These are phyloP conservation scores for Hypoxylon sp. DNA, from an alignment of 2,329 filamentous ascomycete species.

Conservation along the genomic window DNA sequence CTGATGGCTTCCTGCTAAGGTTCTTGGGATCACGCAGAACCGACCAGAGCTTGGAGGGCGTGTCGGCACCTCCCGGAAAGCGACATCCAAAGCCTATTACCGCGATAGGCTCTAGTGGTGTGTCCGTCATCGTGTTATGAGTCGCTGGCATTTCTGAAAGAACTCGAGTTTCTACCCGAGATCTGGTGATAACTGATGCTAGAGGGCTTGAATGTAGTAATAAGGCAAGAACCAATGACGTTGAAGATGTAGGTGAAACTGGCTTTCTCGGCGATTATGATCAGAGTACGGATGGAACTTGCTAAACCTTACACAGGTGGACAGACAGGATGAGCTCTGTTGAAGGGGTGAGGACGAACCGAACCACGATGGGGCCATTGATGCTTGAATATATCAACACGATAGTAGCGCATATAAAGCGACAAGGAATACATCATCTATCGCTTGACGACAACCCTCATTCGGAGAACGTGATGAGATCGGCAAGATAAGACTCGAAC, in stretches of 20 bases:
- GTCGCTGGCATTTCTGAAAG: not conserved
- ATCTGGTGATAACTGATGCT: not conserved
- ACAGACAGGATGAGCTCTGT: conserved; percentile 15
- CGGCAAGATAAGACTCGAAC: not conserved
- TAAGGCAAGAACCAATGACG: not conserved
- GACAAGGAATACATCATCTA: not conserved
- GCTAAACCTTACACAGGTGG: not conserved
- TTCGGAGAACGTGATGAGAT: conserved; percentile 4
- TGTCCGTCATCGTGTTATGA: conserved; percentile 3
- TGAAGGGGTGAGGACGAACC: not conserved
- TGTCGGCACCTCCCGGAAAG: conserved; percentile 36
- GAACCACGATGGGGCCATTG: not conserved
- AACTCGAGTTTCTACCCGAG: not conserved
- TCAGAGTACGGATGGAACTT: not conserved
- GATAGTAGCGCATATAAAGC: not conserved
- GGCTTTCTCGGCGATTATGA: not conserved
- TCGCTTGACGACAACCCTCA: not conserved
- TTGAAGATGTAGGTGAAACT: conserved; percentile 5
- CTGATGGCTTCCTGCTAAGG: conserved; percentile 48
- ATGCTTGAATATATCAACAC: conserved; percentile 7
- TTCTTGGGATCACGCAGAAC: conserved; percentile 32
- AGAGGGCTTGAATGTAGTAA: not conserved
- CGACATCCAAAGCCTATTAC: conserved; percentile 42
- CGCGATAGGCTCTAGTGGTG: conserved; percentile 40
- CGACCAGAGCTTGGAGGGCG: conserved; percentile 41